Base-by-base conservation (phyloP, 2,329 filamentous ascomycete species). In the Alternaria brassicicola region DNA sequence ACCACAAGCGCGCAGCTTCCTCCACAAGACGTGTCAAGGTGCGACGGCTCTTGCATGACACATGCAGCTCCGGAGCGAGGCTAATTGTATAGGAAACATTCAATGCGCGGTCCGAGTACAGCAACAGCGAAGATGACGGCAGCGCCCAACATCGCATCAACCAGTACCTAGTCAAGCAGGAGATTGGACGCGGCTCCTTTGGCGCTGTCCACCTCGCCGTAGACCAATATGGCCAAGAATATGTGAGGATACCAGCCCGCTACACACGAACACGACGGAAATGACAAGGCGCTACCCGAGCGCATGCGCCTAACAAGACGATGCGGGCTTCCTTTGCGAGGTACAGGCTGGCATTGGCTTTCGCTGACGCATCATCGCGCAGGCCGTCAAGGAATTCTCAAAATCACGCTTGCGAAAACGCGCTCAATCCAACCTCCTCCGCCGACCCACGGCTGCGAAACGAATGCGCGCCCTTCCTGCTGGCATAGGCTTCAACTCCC, bases 311-410 rank as follows among this genome's bases (percentile, higher is more conserved):
- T 52, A 45, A 43, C 28, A 57, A 41, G 55, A 63, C 45, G 59
- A 71, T 72, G 66, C 67, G 64, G 60, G 68, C 69, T 52, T 39
- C 68, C 67, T 66, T 66, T 66, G 39, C 59, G 53, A 56, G 56
- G 59, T 52, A 47, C 38, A 52, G 25, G n/a, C n/a, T n/a, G n/a
- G 52, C 59, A 63, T 55, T 62, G 57, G 54, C 63, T 64, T 51
- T 64, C 48, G 66, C 72, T 78, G 68, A 76, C 69, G 61, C 64
- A 66, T 33, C 60, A 52, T 52, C 46, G 54, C 58, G 19, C 73
- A 97, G 93, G 94, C 95, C 57, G 87, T 98, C 74, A 99, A 99
- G 78, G 93, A 98, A 73, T 98, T 99, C 78, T 98, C 94, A 59
- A 99, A 99, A 76, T 88, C 91, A 2, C 88, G 93, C 33, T 82